Percentiles rank a stretch among this genome's conserved stretches.
Evolutionary conservation across 305 asterid genomes (phyloP).

Genomic region (Solanum hybrid): DNA sequence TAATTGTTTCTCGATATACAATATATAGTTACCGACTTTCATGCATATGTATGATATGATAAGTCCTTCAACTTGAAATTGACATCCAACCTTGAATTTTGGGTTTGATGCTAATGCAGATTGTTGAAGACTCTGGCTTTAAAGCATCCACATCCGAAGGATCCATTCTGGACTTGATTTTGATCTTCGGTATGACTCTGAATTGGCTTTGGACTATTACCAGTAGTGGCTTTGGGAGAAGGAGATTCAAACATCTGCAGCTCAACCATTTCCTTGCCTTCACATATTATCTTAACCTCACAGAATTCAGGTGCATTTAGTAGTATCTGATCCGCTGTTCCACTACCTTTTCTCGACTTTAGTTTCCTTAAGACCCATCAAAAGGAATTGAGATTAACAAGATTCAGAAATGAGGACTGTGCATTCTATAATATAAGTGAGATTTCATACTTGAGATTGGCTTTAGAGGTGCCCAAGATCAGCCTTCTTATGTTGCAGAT

Average conservation of each 20-base stretch:
- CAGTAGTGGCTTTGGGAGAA: slow-evolving; percentile 16
- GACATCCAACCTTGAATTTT: not conserved
- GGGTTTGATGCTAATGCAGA: not conserved
- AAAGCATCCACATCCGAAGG: slow-evolving; percentile 28
- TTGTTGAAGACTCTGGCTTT: slow-evolving; percentile 7
- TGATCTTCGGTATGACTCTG: not conserved
- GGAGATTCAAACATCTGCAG: slow-evolving; percentile 14
- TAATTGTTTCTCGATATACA: not conserved
- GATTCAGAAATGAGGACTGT: not conserved
- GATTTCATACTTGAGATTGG: slow-evolving; percentile 34
- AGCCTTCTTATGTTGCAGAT: slow-evolving; percentile 53
- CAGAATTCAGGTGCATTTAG: slow-evolving; percentile 49
- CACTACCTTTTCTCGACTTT: slow-evolving; percentile 31
- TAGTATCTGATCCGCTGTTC: slow-evolving; percentile 34
- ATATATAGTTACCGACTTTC: not conserved
- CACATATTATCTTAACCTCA: slow-evolving; percentile 61
- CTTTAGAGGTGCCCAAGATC: slow-evolving; percentile 44
- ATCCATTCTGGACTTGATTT: not conserved
- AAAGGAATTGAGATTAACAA: not conserved
- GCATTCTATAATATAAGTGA: not conserved
- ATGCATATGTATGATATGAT: not conserved
- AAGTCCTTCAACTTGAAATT: not conserved
- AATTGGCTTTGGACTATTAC: not conserved
- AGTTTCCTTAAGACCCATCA: slow-evolving; percentile 32
- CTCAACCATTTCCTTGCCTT: slow-evolving; percentile 51